phyloP scores from a whole-genome alignment of 2,329 filamentous ascomycete genomes.

The Ophiocordyceps unilateralis region DNA sequence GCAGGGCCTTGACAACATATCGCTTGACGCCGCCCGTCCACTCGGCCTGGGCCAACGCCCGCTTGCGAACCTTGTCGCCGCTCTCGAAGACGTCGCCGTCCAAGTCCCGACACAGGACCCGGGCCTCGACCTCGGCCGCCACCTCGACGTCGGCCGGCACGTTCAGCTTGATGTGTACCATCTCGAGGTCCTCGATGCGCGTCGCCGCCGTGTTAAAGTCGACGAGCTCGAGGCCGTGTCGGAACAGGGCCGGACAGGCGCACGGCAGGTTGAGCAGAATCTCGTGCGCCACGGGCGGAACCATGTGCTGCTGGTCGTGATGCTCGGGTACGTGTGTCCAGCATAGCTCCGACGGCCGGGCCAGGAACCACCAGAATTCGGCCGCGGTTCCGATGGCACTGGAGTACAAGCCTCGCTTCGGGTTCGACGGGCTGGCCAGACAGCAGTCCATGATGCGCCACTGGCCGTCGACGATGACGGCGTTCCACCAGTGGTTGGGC shows the following conservation, averaged over 20 bases:
- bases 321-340: constrained; percentile 89
- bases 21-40: constrained; percentile 79
- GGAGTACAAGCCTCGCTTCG: constrained; percentile 61
- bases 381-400: constrained; percentile 51
- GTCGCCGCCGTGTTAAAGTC: constrained; percentile 83
- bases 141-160: constrained; percentile 84
- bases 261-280: constrained; percentile 74
- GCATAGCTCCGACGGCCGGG: constrained; percentile 73
- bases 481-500: constrained; percentile 96
- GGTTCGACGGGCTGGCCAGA: constrained; percentile 79
- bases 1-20: constrained; percentile 80
- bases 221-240: constrained; percentile 58
- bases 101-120: constrained; percentile 59
- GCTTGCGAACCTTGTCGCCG: constrained; percentile 71
- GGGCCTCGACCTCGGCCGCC: constrained; percentile 79
- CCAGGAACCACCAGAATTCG: constrained; percentile 88
- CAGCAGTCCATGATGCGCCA: constrained; percentile 96
- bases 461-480: constrained; percentile 78
- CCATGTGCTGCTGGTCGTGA: constrained; percentile 80
- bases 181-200: constrained; percentile 79
- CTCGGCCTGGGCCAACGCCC: constrained; percentile 76
- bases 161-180: constrained; percentile 75
- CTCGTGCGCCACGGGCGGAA: constrained; percentile 72
- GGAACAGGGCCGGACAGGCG: constrained; percentile 77
- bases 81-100: constrained; percentile 92